Conservation (phyloP, 192 early-diverging fungal genomes). For the Umbelopsis sp. region DNA sequence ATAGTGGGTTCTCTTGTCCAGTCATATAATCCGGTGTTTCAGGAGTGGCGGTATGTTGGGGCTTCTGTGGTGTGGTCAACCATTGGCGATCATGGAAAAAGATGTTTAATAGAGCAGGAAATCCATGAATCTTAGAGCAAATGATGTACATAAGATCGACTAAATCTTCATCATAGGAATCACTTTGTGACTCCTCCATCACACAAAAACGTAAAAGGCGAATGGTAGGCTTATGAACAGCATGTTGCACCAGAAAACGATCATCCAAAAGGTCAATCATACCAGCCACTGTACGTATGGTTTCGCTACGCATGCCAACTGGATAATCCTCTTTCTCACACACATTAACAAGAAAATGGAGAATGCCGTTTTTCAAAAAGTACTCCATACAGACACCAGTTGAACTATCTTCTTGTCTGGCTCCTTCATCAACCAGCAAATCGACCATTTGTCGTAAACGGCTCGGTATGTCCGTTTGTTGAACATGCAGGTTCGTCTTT, state of each 20-base stretch:
- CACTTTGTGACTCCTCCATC: constrained; percentile 53
- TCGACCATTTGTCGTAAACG: constrained; percentile 84
- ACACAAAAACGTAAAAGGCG: constrained; percentile 73
- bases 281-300: constrained; percentile 75
- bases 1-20: background rate
- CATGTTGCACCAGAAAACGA: constrained; percentile 87
- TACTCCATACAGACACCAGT: constrained; percentile 90
- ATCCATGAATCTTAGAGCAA: constrained; percentile 81
- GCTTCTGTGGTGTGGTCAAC: constrained; percentile 59
- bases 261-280: constrained; percentile 88
- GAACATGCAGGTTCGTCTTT: constrained; percentile 45
- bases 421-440: constrained; percentile 86
- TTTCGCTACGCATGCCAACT: constrained; percentile 74
- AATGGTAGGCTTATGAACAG: constrained; percentile 85
- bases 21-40: constrained; percentile 1
- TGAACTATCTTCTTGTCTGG: constrained; percentile 67
- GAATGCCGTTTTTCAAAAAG: constrained; percentile 80
- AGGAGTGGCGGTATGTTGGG: constrained; percentile 9
- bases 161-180: constrained; percentile 62
- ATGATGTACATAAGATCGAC: constrained; percentile 78
- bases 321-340: constrained; percentile 78
- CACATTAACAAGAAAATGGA: constrained; percentile 78
- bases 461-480: constrained; percentile 76
- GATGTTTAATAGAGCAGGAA: constrained; percentile 70
- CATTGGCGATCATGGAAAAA: constrained; percentile 75